phyloP scores from a whole-genome alignment of 179 eudicot species.

The Heliamphora pulchella region DNA sequence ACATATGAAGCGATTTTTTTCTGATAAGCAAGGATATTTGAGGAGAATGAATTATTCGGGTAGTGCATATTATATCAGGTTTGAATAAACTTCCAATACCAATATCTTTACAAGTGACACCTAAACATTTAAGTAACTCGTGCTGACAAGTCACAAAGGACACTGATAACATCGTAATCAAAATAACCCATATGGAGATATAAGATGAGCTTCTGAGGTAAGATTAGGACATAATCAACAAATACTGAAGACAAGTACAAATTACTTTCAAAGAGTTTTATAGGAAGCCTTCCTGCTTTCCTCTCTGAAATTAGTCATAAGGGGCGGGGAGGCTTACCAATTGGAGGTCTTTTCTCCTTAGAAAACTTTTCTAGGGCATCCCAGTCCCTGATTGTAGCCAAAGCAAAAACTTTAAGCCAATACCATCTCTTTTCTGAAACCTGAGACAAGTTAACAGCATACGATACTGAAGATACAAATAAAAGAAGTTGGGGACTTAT shows the following conservation, averaged over 20 bases:
- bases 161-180: not conserved
- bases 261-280: not conserved
- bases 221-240: not conserved
- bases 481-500: not conserved
- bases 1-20: too few relatives aligned
- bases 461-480: not conserved
- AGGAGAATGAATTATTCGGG: too few relatives aligned
- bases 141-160: not conserved
- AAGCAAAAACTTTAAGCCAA: slow-evolving; percentile 95
- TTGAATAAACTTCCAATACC: not conserved
- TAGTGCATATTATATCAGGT: too few relatives aligned
- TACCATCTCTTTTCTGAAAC: slow-evolving; percentile 97
- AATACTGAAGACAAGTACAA: not conserved
- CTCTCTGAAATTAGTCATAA: not conserved
- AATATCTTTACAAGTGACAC: not conserved
- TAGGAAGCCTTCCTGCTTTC: not conserved
- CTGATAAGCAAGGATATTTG: too few relatives aligned
- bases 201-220: not conserved
- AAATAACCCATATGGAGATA: not conserved
- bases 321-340: slow-evolving; percentile 40
- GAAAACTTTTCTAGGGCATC: slow-evolving; percentile 91
- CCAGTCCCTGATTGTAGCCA: slow-evolving; percentile 96
- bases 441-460: slow-evolving; percentile 31
- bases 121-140: not conserved
- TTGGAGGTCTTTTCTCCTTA: slow-evolving; percentile 92